A percentile compares a stretch with the other conserved stretches of the same genome.
phyloP scores from a whole-genome alignment of 2,329 filamentous ascomycete species.

The Penicillium vulpinum region DNA sequence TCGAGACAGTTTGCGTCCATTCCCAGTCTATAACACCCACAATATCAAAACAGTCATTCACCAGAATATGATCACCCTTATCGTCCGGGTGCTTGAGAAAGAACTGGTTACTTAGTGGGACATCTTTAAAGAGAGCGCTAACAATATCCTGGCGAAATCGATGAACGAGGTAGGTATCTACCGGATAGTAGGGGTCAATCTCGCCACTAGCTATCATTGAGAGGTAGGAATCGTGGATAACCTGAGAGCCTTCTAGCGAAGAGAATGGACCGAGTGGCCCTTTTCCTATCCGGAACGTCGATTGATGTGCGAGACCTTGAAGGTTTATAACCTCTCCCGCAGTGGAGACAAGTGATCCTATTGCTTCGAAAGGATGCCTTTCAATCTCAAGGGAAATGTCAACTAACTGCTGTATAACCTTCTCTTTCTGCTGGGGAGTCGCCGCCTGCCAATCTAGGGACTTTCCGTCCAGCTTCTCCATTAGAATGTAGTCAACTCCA shows the following conservation, averaged over 20 bases:
- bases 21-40: conserved; percentile 4
- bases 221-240: neutral
- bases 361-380: conserved; percentile 2
- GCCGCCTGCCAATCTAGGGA: conserved; percentile 4
- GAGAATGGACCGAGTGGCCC: conserved; percentile 3
- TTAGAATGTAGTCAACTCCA: conserved; percentile 9
- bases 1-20: neutral
- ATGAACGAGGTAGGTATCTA: conserved; percentile 4
- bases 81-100: conserved; percentile 6
- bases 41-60: conserved; percentile 1
- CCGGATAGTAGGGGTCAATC: conserved; percentile 1
- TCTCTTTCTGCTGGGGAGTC: conserved; percentile 1
- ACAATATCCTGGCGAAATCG: conserved; percentile 1
- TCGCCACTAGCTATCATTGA: conserved; percentile 7
- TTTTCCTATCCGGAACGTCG: neutral
- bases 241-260: neutral
- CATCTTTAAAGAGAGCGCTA: neutral
- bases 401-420: conserved; percentile 7
- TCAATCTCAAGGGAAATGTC: conserved; percentile 6
- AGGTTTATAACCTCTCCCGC: neutral
- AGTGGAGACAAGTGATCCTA: conserved; percentile 1
- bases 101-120: neutral
- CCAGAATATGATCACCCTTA: conserved; percentile 5
- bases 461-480: conserved; percentile 8
- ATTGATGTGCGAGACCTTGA: neutral